phyloP scores from a whole-genome alignment of 306 rosid species.

The Dicorynia guianensis region DNA sequence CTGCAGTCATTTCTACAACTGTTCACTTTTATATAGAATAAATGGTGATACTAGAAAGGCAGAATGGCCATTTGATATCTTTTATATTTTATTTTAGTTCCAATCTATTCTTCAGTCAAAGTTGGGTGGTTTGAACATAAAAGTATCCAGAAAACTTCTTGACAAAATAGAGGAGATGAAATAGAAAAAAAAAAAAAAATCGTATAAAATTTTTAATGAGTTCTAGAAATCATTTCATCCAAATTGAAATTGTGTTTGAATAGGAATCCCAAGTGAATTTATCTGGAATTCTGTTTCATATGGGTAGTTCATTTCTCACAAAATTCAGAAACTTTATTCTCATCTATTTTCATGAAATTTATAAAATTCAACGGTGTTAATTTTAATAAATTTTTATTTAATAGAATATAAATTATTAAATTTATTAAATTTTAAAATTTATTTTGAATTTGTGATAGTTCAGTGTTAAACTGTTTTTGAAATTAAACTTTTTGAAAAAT shows the following conservation, averaged over 20 bases:
- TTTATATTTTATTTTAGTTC: background rate
- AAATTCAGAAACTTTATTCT: background rate
- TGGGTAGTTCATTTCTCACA: background rate
- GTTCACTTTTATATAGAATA: background rate
- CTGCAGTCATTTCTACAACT: background rate
- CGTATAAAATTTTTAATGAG: background rate
- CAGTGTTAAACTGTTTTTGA: no score
- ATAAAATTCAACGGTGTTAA: no score
- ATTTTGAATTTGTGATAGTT: no score
- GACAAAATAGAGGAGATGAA: background rate
- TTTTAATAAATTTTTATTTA: no score
- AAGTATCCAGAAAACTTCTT: background rate
- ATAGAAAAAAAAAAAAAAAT: no score
- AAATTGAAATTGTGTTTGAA: constrained; percentile 22
- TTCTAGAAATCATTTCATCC: background rate
- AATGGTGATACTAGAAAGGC: background rate
- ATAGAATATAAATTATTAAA: no score
- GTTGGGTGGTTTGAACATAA: constrained; percentile 1
- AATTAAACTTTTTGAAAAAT: no score
- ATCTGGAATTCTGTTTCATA: background rate
- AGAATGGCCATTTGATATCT: background rate
- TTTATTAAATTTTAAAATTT: no score
- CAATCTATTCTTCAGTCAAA: constrained; percentile 15
- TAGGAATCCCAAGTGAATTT: background rate
- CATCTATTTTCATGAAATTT: background rate